Base-by-base conservation (phyloP, 2,329 filamentous ascomycete genomes). In the Monosporascus sp. region DNA sequence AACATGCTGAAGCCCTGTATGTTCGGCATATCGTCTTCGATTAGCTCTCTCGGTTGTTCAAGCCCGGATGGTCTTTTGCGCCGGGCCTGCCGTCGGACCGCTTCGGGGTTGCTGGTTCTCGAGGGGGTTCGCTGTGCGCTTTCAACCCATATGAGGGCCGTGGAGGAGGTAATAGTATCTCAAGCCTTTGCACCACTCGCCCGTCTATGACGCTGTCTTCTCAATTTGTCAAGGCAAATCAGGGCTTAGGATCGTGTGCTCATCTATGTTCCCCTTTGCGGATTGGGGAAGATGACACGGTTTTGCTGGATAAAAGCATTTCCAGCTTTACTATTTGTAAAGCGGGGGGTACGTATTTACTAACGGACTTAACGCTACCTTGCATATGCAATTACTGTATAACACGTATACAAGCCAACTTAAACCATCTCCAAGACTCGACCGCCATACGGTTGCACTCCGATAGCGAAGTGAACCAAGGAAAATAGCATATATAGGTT, bases 1-100 rank as follows among this genome's bases (percentile, higher is more conserved):
- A 80, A 71, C 34, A 86, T 83, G 71, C 85, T 92, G 71, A 95
- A 86, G 53, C 62, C 78, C 60, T 66, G 78, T 66, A 69, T 57
- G 37, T 60, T 65, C 44, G 65, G 63, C 61, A 72, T 68, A 53
- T 64, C 70, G 18, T 17, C 14, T 15, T 17, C 36, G 5, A 24
- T 37, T 20, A 24, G 31, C 24, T 47, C 6, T 27, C 17, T 18
- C 17, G 31, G 31, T 34, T 14, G 31, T 14, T 34, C 31, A 34
- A 14, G 31, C 31, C 11, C 5, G 31, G 11, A 34, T 14, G 9
- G 11, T 34, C 9, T 34, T 34, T 34, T 34, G 31, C 31, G 31
- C 31, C 4, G 11, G 31, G 31, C 5, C 31, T 34, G 31, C 31
- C 31, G 31, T 34, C 11, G 31, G 31, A 34, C 31, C 31, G 11